Evolutionary conservation across 345 rosid genomes (phyloP).

Genomic region (Eucalyptus marginata): DNA sequence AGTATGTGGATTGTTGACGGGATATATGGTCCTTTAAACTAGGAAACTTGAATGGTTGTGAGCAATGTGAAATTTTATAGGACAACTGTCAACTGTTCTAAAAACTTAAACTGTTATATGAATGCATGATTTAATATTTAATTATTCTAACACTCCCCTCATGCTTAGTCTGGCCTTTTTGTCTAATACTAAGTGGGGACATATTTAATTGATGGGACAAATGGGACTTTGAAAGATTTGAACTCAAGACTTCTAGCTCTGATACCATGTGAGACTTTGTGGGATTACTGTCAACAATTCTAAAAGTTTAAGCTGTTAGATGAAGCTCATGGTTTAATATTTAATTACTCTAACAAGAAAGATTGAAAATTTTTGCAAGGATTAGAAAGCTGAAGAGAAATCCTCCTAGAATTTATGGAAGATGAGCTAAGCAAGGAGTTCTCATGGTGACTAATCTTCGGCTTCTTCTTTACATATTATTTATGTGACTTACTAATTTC

Average conservation of each 20-base stretch:
- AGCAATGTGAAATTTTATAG: too few relatives aligned
- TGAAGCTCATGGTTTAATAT: fast-evolving
- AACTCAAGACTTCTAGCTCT: fast-evolving
- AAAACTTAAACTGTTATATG: fast-evolving
- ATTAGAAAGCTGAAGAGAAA: background rate
- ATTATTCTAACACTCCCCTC: too few relatives aligned
- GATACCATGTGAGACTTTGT: too few relatives aligned
- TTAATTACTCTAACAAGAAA: too few relatives aligned
- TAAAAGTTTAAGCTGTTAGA: too few relatives aligned
- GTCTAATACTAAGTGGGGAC: fast-evolving
- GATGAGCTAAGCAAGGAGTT: background rate
- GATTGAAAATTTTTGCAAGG: background rate
- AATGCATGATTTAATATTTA: fast-evolving
- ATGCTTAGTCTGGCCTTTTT: fast-evolving
- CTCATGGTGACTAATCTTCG: background rate
- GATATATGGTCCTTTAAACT: background rate
- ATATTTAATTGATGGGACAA: too few relatives aligned
- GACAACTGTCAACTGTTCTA: fast-evolving
- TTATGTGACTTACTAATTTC: background rate
- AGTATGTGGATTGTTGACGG: background rate
- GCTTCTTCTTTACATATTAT: background rate
- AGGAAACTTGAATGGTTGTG: background rate
- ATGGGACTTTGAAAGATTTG: fast-evolving
- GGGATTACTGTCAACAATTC: fast-evolving
- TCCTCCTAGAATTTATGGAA: background rate